Evolutionary conservation across 2,329 filamentous ascomycete species (phyloP).

Genomic region (Penicillium occitanis): DNA sequence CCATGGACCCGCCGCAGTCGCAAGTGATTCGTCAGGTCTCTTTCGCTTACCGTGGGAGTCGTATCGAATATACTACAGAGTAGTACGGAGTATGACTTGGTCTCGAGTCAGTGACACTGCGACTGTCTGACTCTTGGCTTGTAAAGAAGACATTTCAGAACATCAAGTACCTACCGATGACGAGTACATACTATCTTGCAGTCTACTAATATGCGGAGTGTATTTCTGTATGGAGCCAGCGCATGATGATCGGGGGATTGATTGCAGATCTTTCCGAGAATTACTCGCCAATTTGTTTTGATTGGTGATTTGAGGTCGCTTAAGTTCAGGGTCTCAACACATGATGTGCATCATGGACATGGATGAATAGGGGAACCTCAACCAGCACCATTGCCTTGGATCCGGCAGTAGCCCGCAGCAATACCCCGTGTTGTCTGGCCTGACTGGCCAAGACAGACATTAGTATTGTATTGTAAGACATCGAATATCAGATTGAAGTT

Average conservation of each 20-base stretch:
- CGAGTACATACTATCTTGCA: no score
- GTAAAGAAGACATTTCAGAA: not conserved
- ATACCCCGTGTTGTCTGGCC: not conserved
- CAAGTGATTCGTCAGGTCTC: slow-evolving; percentile 13
- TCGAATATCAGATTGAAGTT: not conserved
- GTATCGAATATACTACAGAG: not conserved
- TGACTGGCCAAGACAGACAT: no score
- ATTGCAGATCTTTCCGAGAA: not conserved
- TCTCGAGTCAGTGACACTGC: not conserved
- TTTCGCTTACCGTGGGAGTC: not conserved
- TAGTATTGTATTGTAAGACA: not conserved
- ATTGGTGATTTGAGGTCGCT: not conserved
- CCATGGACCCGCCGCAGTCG: not conserved
- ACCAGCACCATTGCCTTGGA: not conserved
- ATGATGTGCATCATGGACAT: not conserved
- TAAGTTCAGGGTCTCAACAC: not conserved
- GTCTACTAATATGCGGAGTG: not conserved
- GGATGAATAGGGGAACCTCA: not conserved
- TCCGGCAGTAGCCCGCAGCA: not conserved
- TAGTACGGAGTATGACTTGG: not conserved
- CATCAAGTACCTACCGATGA: no score
- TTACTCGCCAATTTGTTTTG: not conserved
- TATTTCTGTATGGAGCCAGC: not conserved
- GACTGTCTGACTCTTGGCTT: not conserved
- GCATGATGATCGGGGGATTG: not conserved